These are phyloP conservation scores for Leavenworthia alabamica DNA, from an alignment of 345 rosid genomes.

Conservation along the genomic window DNA sequence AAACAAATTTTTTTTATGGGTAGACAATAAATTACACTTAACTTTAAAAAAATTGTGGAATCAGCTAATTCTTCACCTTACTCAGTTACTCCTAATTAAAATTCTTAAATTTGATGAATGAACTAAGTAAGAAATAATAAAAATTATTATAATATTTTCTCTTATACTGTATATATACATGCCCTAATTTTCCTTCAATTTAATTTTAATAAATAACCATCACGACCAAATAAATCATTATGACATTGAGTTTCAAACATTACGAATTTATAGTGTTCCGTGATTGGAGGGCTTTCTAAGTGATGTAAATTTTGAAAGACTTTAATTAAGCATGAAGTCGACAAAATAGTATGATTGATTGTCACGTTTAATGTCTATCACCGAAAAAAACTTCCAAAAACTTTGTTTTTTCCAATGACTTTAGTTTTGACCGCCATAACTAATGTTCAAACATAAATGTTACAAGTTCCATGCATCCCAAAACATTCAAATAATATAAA, in stretches of 20 bases:
- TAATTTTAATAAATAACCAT: neutral
- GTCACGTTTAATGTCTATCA: neutral
- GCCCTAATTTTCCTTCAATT: neutral
- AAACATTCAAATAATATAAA: neutral
- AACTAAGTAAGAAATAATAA: neutral
- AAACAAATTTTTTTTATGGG: no score
- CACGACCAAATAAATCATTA: neutral
- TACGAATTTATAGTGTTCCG: neutral
- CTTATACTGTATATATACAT: neutral
- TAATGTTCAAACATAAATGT: neutral
- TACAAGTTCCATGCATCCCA: slow-evolving; percentile 1
- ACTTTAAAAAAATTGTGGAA: no score
- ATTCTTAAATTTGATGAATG: neutral
- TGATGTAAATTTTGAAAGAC: neutral
- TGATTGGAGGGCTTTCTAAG: slow-evolving; percentile 10
- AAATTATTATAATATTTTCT: neutral
- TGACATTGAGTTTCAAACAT: neutral
- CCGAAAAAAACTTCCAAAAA: neutral
- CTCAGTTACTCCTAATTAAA: neutral
- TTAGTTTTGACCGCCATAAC: neutral
- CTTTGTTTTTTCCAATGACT: neutral
- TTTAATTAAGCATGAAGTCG: neutral
- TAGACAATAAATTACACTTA: no score
- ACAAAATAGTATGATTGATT: slow-evolving; percentile 10
- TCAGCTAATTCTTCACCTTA: no score